Conservation (phyloP, 768 basidiomycete species). For the Paxillus rubicundulus region DNA sequence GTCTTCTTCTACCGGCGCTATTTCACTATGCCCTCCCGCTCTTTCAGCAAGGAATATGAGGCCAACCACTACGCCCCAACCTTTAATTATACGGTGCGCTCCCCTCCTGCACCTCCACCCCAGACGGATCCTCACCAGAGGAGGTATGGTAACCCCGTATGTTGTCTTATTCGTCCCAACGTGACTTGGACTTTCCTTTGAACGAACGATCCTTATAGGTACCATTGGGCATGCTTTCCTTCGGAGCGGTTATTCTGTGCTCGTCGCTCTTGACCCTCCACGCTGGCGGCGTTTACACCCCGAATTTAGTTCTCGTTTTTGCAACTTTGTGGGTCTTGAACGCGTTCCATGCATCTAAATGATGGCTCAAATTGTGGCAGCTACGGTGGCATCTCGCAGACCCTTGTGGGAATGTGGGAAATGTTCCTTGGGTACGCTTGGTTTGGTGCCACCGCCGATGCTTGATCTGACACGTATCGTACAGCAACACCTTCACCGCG, state of each 20-base stretch:
- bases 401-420: constrained; percentile 32
- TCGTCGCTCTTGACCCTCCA: constrained; percentile 26
- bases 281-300: constrained; percentile 16
- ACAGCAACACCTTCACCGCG: constrained; percentile 28
- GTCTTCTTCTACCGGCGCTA: too few relatives aligned
- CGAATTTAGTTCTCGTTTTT: constrained; percentile 28
- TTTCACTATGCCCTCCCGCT: too few relatives aligned
- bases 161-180: too few relatives aligned
- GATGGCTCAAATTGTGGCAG: constrained; percentile 10
- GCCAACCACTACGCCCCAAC: too few relatives aligned
- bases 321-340: constrained; percentile 23
- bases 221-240: constrained; percentile 30
- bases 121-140: too few relatives aligned
- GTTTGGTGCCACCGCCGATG: not conserved
- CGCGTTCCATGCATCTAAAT: not conserved
- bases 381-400: constrained; percentile 31
- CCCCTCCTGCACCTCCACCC: too few relatives aligned
- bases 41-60: too few relatives aligned
- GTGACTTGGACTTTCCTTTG: too few relatives aligned
- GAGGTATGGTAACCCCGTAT: too few relatives aligned
- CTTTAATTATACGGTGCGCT: too few relatives aligned
- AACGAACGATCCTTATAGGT: constrained; percentile 7
- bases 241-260: constrained; percentile 30
- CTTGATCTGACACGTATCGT: constrained; percentile 7
- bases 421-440: constrained; percentile 28